Conservation (phyloP, 805 yeast species). For the Ogataea allantospora region DNA sequence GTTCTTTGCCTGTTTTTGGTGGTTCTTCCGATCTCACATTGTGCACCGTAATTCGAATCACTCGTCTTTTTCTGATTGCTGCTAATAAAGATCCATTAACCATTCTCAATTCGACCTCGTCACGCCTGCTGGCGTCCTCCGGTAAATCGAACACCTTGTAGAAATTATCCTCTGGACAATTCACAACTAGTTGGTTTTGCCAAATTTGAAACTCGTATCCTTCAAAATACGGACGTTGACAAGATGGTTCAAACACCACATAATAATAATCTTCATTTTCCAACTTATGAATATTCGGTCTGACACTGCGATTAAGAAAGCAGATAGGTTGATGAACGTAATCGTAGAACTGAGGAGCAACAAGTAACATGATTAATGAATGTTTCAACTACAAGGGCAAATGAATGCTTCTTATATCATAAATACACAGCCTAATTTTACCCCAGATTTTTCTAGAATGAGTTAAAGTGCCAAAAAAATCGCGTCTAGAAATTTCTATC, state of each 20-base stretch:
- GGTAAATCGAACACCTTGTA: conserved; percentile 26
- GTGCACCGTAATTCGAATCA: conserved; percentile 2
- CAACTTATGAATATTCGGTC: conserved; percentile 8
- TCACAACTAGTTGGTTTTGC: conserved; percentile 18
- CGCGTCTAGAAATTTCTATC: conserved; percentile 15
- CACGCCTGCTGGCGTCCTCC: conserved; percentile 19
- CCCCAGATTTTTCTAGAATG: conserved; percentile 18
- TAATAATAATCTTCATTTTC: conserved; percentile 27
- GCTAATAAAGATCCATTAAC: conserved; percentile 23
- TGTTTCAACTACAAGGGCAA: neutral
- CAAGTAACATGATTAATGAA: conserved; percentile 18
- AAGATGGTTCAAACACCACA: conserved; percentile 22
- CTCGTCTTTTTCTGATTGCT: conserved; percentile 1
- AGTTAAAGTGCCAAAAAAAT: neutral
- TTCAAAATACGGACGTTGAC: conserved; percentile 15
- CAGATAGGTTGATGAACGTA: conserved; percentile 2
- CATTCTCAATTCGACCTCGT: conserved; percentile 16
- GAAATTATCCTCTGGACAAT: conserved; percentile 24
- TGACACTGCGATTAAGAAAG: conserved; percentile 9
- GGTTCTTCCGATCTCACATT: neutral
- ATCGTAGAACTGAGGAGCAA: conserved; percentile 16
- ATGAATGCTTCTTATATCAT: neutral
- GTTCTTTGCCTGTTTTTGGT: neutral
- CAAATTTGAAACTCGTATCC: conserved; percentile 26
- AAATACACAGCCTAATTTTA: conserved; percentile 9